phyloP scores from a whole-genome alignment of 306 rosid species.

The Glycine tomentella region DNA sequence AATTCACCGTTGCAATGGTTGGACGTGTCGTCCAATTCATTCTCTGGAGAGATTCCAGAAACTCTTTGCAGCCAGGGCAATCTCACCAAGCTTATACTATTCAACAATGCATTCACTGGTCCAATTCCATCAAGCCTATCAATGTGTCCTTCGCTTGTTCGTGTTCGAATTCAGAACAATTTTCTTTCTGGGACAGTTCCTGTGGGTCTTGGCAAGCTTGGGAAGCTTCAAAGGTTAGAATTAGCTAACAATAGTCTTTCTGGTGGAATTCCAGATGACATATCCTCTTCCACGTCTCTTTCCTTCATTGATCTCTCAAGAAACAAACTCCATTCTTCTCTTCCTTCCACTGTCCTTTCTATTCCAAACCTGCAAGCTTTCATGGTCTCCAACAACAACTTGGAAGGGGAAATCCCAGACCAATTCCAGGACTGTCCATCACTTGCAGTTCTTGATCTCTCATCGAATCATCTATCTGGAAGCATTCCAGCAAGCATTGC shows the following conservation, averaged over 20 bases:
- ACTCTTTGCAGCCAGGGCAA: slow-evolving; percentile 75
- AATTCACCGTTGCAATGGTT: slow-evolving; percentile 83
- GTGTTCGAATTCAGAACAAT: slow-evolving; percentile 92
- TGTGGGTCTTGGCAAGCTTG: slow-evolving; percentile 83
- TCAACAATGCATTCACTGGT: slow-evolving; percentile 87
- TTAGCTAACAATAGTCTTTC: slow-evolving; percentile 89
- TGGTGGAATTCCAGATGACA: slow-evolving; percentile 83
- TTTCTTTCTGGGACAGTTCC: slow-evolving; percentile 80
- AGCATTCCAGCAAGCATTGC: slow-evolving; percentile 82
- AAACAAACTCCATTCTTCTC: slow-evolving; percentile 77
- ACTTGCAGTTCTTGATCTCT: slow-evolving; percentile 82
- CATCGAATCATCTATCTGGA: slow-evolving; percentile 76
- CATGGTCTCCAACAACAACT: slow-evolving; percentile 71
- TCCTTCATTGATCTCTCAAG: slow-evolving; percentile 89
- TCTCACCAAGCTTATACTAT: slow-evolving; percentile 95
- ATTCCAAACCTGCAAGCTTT: slow-evolving; percentile 80
- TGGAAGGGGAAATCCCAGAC: slow-evolving; percentile 79
- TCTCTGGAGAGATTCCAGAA: slow-evolving; percentile 81
- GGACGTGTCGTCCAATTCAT: slow-evolving; percentile 89
- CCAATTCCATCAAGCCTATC: slow-evolving; percentile 74
- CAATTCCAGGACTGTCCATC: slow-evolving; percentile 95
- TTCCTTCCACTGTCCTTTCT: slow-evolving; percentile 85
- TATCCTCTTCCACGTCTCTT: slow-evolving; percentile 81
- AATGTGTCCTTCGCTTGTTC: slow-evolving; percentile 71
- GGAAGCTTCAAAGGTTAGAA: slow-evolving; percentile 88